Conservation (phyloP, 2,329 filamentous ascomycete genomes). For the Trichoderma gracile region DNA sequence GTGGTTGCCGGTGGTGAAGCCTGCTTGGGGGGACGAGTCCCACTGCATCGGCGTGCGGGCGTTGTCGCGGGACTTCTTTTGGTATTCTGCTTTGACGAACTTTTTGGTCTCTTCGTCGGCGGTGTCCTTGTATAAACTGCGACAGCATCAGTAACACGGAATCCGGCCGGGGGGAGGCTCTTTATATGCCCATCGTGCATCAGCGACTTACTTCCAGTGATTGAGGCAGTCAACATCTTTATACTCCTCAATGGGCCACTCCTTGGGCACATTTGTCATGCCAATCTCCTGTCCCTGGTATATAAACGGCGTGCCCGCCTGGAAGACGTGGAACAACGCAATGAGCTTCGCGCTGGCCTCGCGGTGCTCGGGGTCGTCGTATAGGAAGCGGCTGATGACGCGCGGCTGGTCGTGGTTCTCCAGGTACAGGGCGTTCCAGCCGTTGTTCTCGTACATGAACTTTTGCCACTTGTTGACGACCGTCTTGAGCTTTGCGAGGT, state of each 20-base stretch:
- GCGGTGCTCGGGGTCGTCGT: conserved; percentile 52
- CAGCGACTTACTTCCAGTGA: conserved; percentile 46
- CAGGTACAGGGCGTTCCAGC: conserved; percentile 66
- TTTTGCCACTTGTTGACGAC: conserved; percentile 60
- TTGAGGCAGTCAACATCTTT: conserved; percentile 65
- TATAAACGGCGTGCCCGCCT: conserved; percentile 65
- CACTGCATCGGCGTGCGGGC: conserved; percentile 73
- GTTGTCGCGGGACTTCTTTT: conserved; percentile 66
- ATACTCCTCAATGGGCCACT: conserved; percentile 66
- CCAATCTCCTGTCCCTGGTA: conserved; percentile 71
- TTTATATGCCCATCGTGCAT: too few relatives aligned
- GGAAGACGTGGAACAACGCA: conserved; percentile 56
- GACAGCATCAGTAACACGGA: too few relatives aligned
- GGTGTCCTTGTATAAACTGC: conserved; percentile 43
- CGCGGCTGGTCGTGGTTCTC: conserved; percentile 68
- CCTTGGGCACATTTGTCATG: conserved; percentile 62
- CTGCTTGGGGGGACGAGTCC: conserved; percentile 59
- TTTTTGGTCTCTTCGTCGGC: conserved; percentile 43
- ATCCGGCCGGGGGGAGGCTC: neutral
- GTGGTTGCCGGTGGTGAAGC: conserved; percentile 59
- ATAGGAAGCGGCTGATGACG: conserved; percentile 57
- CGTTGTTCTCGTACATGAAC: conserved; percentile 59
- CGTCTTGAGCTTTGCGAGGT: conserved; percentile 52
- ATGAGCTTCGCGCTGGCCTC: conserved; percentile 59
- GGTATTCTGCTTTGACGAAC: conserved; percentile 48